Base-by-base conservation (phyloP, 768 basidiomycete species). In the Coprinellus micaceus region DNA sequence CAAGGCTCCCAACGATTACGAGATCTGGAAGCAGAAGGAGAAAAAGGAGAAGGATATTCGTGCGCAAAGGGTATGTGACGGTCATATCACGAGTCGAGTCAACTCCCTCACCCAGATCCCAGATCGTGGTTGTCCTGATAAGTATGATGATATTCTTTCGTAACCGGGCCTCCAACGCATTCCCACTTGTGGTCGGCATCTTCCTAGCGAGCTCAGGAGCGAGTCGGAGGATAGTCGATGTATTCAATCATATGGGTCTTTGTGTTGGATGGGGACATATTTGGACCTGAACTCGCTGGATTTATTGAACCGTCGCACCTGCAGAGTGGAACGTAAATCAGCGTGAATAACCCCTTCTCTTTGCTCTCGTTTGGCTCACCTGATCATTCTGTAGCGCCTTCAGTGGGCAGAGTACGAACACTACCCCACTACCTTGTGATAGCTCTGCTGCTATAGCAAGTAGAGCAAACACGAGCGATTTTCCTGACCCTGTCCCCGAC, bases 381-480 rank as follows among this genome's bases (percentile, higher is more conserved):
- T 49, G 47, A 25, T 49, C 47, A 13, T 49, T 49, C 47, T 49
- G 19, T 11, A 49, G 19, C 12, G 47, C 19, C 28, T 49, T 49
- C 15, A 49, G 47, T 6, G 47, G 47, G 5, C 7, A 49, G 9
- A 49, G 21, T 11, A 49, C 47, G 15, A 49, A 11, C 11, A 49
- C 47, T 6, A 29, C 10, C 7, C 21, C 19, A 5, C 26, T 49
- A 5, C n/a, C 15, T 49, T 25, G n/a, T 11, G 15, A 22, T 10
- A 49, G 47, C 47, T 49, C 47, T 49, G 47, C 19, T 5, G 47
- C 47, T 25, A 49, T 49, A 5, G 47, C 47, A 17, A 49, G 47
- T 5, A 49, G 21, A 10, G 47, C 47, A 28, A 49, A 49, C 11
- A 49, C 25, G 5, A 49, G 47, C 5, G 47, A 49, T 28, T 49